These are phyloP conservation scores for Aspergillus caelatus DNA, from an alignment of 2,329 filamentous ascomycete genomes.

Conservation along the genomic window DNA sequence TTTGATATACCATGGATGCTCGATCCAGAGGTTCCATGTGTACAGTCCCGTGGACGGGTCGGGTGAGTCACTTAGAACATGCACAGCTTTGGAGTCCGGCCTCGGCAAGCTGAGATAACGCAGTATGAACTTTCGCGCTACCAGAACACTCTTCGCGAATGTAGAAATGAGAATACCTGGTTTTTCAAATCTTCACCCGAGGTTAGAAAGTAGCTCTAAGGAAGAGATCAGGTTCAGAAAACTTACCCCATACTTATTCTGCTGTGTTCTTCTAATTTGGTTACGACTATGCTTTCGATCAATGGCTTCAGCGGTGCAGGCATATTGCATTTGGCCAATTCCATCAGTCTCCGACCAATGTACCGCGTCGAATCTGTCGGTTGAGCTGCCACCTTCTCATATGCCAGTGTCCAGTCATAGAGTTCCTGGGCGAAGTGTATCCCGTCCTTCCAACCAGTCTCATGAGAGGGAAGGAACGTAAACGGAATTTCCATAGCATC, in stretches of 20 bases:
- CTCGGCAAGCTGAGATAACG: constrained; percentile 13
- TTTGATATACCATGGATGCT: constrained; percentile 27
- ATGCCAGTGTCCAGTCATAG: constrained; percentile 11
- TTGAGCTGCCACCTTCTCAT: constrained; percentile 7
- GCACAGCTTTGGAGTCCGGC: constrained; percentile 9
- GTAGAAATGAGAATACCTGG: not conserved
- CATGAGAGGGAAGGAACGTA: constrained; percentile 21
- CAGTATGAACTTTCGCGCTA: constrained; percentile 6
- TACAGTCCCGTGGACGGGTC: constrained; percentile 11
- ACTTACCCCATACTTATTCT: constrained; percentile 13
- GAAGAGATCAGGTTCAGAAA: not conserved
- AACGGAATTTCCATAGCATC: constrained; percentile 65
- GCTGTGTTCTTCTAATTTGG: constrained; percentile 10
- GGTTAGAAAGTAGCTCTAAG: not conserved
- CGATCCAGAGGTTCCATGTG: constrained; percentile 11
- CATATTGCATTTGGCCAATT: not conserved
- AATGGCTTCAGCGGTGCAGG: not conserved
- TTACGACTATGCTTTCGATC: constrained; percentile 6
- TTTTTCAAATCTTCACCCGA: not conserved
- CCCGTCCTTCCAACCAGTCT: constrained; percentile 29
- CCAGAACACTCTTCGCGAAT: constrained; percentile 1
- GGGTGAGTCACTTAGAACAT: constrained; percentile 7
- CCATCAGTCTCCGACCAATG: not conserved
- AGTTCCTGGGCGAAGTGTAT: constrained; percentile 24
- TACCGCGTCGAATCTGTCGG: constrained; percentile 11